A percentile compares a stretch with the other conserved stretches of the same genome.
These are phyloP conservation scores for Cryomyces minteri DNA, from an alignment of 495 filamentous ascomycete genomes.

Conservation along the genomic window DNA sequence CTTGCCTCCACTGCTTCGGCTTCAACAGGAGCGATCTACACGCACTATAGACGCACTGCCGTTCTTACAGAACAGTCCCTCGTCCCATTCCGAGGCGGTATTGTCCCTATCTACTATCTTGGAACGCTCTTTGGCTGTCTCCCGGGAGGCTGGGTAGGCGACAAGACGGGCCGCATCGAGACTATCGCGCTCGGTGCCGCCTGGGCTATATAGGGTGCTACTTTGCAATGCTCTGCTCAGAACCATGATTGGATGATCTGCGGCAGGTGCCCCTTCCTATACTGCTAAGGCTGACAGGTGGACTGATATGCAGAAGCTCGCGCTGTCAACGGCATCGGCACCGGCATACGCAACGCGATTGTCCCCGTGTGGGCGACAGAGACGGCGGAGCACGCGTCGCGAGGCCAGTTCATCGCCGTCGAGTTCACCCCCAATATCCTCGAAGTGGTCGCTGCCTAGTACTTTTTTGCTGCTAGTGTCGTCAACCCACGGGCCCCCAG, in stretches of 20 bases:
- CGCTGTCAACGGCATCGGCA: constrained; percentile 47
- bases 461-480: constrained; percentile 46
- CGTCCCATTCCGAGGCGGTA: constrained; percentile 41
- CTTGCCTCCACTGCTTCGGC: too few species aligned
- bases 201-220: constrained; percentile 4
- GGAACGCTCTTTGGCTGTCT: constrained; percentile 39
- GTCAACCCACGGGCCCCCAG: neutral
- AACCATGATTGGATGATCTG: constrained; percentile 55
- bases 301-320: constrained; percentile 20
- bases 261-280: constrained; percentile 20
- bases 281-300: constrained; percentile 6
- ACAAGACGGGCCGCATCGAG: constrained; percentile 1
- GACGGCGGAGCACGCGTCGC: constrained; percentile 43
- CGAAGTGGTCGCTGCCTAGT: constrained; percentile 50
- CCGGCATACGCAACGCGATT: constrained; percentile 48
- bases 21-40: too few species aligned
- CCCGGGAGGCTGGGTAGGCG: constrained; percentile 1
- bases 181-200: constrained; percentile 1
- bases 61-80: too few species aligned
- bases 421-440: constrained; percentile 59
- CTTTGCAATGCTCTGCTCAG: constrained; percentile 26
- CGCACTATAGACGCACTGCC: too few species aligned
- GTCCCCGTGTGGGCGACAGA: constrained; percentile 57
- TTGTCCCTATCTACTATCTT: constrained; percentile 52
- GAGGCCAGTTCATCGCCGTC: constrained; percentile 49